Conservation (phyloP, 2,329 filamentous ascomycete species). For the Alternaria sp. region DNA sequence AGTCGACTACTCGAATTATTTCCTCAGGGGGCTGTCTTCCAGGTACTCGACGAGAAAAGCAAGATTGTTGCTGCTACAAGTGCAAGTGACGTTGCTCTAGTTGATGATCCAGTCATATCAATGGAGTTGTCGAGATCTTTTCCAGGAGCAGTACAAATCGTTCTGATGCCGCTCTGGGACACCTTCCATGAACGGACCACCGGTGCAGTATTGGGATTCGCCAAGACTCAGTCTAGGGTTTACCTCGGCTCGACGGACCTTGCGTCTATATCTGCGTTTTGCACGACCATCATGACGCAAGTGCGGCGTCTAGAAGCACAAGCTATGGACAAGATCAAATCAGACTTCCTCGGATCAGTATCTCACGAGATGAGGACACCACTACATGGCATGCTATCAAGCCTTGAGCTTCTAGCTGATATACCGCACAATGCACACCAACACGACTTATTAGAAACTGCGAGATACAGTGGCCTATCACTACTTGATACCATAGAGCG, state of each 20-base stretch:
- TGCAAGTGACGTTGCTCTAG: neutral
- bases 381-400: slow-evolving; percentile 11
- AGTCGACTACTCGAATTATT: slow-evolving; percentile 5
- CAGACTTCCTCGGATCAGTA: slow-evolving; percentile 15
- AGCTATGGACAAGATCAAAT: slow-evolving; percentile 16
- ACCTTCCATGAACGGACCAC: slow-evolving; percentile 14
- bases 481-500: slow-evolving; percentile 15
- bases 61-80: slow-evolving; percentile 12
- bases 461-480: slow-evolving; percentile 10
- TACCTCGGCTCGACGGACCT: slow-evolving; percentile 14
- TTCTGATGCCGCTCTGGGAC: slow-evolving; percentile 16
- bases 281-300: slow-evolving; percentile 17
- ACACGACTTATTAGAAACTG: slow-evolving; percentile 10
- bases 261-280: slow-evolving; percentile 13
- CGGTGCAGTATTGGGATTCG: slow-evolving; percentile 12
- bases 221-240: slow-evolving; percentile 10
- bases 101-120: slow-evolving; percentile 1
- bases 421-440: slow-evolving; percentile 9
- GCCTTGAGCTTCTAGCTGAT: slow-evolving; percentile 12
- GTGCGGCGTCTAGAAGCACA: slow-evolving; percentile 14
- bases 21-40: slow-evolving; percentile 11
- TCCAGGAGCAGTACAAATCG: slow-evolving; percentile 4
- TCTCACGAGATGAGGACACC: slow-evolving; percentile 18
- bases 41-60: slow-evolving; percentile 2
- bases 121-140: slow-evolving; percentile 7